Percentiles rank a stretch among this genome's conserved stretches.
Conservation (phyloP, 139 green algal species). For the Tetraselmis striata region DNA sequence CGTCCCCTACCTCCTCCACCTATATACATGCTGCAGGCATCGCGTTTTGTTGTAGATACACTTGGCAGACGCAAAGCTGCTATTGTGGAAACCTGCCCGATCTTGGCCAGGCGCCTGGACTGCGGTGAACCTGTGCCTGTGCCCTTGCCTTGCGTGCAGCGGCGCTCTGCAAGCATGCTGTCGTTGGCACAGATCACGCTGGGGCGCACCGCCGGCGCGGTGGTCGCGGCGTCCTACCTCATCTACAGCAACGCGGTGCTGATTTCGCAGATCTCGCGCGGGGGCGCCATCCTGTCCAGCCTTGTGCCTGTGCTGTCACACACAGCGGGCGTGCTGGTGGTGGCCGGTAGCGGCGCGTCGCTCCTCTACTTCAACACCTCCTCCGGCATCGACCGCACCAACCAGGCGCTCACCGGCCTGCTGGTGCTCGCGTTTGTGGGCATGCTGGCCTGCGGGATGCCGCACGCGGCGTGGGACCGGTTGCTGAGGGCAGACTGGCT, state of each 20-base stretch:
- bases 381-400: constrained; percentile 1
- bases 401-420: neutral
- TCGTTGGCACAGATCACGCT: neutral
- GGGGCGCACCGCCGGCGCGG: neutral
- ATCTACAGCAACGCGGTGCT: neutral
- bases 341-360: neutral
- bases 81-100: too few species aligned
- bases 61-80: too few species aligned
- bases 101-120: too few species aligned
- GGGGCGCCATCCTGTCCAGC: neutral
- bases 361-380: neutral
- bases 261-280: neutral
- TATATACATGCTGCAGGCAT: too few species aligned
- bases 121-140: neutral
- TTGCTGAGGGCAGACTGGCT: neutral
- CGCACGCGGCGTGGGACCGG: neutral
- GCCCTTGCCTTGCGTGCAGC: neutral
- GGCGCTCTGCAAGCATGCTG: neutral
- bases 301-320: neutral
- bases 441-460: neutral
- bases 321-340: neutral
- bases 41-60: too few species aligned
- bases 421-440: neutral
- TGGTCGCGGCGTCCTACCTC: neutral
- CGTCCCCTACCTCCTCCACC: too few species aligned